Conservation (phyloP, 495 filamentous ascomycete genomes). For the Lophiotrema nucula region DNA sequence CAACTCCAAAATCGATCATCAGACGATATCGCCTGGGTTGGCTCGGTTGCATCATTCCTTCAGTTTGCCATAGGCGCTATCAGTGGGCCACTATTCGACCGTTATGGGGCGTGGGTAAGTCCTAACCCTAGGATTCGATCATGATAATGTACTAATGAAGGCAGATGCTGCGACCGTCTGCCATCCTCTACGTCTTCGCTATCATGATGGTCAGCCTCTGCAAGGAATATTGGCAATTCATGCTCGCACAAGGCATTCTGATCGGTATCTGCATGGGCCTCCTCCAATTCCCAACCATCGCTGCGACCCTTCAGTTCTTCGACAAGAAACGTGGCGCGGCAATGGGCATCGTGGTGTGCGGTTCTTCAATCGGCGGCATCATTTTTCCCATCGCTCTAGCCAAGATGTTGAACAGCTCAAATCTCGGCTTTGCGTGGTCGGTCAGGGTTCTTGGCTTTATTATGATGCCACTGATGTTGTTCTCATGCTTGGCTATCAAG, state of each 20-base stretch:
- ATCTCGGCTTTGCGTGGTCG: slow-evolving; percentile 59
- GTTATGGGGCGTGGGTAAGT: slow-evolving; percentile 47
- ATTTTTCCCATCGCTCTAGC: slow-evolving; percentile 36
- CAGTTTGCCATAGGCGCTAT: slow-evolving; percentile 49
- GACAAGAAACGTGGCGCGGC: slow-evolving; percentile 53
- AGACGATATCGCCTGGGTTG: slow-evolving; percentile 62
- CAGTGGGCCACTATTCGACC: slow-evolving; percentile 54
- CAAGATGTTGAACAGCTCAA: slow-evolving; percentile 30
- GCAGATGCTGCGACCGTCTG: slow-evolving; percentile 39
- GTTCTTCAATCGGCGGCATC: slow-evolving; percentile 47
- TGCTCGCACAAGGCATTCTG: slow-evolving; percentile 59
- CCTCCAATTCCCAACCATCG: slow-evolving; percentile 52
- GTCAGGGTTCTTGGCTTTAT: slow-evolving; percentile 60
- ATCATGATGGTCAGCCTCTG: slow-evolving; percentile 62
- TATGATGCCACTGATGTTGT: slow-evolving; percentile 47
- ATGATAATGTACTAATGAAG: slow-evolving; percentile 56
- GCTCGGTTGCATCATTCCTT: slow-evolving; percentile 51
- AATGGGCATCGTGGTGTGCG: slow-evolving; percentile 54
- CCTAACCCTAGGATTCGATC: slow-evolving; percentile 14
- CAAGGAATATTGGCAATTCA: slow-evolving; percentile 59
- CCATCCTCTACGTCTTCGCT: slow-evolving; percentile 40
- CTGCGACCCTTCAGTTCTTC: slow-evolving; percentile 56
- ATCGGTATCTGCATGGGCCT: slow-evolving; percentile 52
- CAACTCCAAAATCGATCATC: slow-evolving; percentile 49
- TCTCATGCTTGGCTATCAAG: slow-evolving; percentile 39